Evolutionary conservation across 2,329 filamentous ascomycete genomes (phyloP).

Genomic region (Dactylellina drechsleri): DNA sequence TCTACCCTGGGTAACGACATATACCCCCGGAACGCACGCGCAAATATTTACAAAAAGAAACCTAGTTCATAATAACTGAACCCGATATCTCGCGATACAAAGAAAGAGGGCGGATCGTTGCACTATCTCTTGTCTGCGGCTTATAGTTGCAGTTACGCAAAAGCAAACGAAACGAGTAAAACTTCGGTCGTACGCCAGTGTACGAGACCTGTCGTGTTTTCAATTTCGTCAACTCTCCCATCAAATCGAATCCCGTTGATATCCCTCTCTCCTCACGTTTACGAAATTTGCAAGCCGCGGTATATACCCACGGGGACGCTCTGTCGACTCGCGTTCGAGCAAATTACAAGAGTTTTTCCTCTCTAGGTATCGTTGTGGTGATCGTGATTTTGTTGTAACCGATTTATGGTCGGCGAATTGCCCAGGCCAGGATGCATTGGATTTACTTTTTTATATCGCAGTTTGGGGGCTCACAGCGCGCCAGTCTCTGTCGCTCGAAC

Average conservation of each 20-base stretch:
- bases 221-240: no score
- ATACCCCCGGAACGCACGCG: neutral
- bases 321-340: no score
- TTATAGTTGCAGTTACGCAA: neutral
- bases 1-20: neutral
- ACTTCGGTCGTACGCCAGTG: no score
- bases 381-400: neutral
- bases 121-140: neutral
- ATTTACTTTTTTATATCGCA: conserved; percentile 30
- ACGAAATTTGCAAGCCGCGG: no score
- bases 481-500: no score
- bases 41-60: no score
- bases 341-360: neutral
- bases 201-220: no score
- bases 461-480: neutral
- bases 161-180: conserved; percentile 2
- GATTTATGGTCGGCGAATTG: conserved; percentile 35
- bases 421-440: neutral
- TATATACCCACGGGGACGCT: no score
- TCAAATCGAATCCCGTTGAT: no score
- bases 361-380: neutral
- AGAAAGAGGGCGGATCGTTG: conserved; percentile 23
- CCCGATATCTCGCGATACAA: conserved; percentile 13
- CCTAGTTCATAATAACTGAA: no score
- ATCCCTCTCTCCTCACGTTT: no score